Percentiles rank a stretch among this genome's conserved stretches.
Evolutionary conservation across 495 filamentous ascomycete genomes (phyloP).

Genomic region (Chlorociboria aeruginascens): DNA sequence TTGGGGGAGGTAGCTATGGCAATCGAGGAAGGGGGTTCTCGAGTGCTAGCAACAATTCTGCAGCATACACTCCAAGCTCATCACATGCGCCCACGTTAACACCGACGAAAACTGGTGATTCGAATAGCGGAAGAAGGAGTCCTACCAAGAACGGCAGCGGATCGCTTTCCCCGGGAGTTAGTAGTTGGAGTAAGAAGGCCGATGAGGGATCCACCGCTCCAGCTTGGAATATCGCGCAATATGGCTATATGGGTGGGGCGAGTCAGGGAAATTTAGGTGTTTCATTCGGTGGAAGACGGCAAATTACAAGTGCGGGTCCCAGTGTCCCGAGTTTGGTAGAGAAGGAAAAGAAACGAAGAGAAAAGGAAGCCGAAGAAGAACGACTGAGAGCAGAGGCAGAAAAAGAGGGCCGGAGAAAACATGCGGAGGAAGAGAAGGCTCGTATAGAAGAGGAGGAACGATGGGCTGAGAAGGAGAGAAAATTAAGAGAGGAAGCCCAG

Average conservation of each 20-base stretch:
- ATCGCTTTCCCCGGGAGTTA: constrained; percentile 35
- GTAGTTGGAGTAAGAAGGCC: constrained; percentile 80
- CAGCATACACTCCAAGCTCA: constrained; percentile 25
- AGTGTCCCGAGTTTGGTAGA: constrained; percentile 57
- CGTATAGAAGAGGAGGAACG: constrained; percentile 41
- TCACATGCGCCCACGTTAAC: constrained; percentile 27
- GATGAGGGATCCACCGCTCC: constrained; percentile 74
- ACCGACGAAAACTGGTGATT: constrained; percentile 34
- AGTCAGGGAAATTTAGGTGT: constrained; percentile 93
- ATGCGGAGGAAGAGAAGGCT: constrained; percentile 42
- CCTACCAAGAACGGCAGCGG: constrained; percentile 42
- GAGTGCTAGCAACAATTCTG: constrained; percentile 53
- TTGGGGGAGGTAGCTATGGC: constrained; percentile 22
- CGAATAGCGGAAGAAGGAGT: constrained; percentile 43
- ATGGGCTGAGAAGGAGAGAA: constrained; percentile 70
- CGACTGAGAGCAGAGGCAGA: constrained; percentile 47
- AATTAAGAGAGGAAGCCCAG: constrained; percentile 60
- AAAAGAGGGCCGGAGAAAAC: constrained; percentile 50
- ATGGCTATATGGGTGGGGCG: constrained; percentile 96
- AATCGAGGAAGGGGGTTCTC: constrained; percentile 50
- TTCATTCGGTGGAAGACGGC: constrained; percentile 77
- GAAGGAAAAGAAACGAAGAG: constrained; percentile 40
- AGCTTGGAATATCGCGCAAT: constrained; percentile 98
- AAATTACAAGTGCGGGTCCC: constrained; percentile 79
- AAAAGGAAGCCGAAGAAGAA: constrained; percentile 44